Base-by-base conservation (phyloP, 805 yeast species). In the Metschnikowia kunwiensis region DNA sequence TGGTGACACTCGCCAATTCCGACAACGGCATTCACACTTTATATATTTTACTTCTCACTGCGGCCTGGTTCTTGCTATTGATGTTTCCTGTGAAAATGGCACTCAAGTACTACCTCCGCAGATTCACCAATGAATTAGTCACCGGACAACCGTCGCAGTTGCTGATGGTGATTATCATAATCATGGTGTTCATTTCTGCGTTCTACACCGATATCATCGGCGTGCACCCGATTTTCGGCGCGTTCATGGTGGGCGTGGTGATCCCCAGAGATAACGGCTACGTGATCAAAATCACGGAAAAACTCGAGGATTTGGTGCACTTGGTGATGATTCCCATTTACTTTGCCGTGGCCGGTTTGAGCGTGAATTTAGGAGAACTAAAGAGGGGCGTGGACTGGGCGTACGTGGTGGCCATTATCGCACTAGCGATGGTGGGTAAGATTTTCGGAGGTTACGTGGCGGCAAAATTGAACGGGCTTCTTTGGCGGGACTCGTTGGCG, bases 191-290 rank as follows among this genome's bases (percentile, higher is more conserved):
- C 42, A 56, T 73, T 4, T 81, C 89, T 4, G 77, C 93, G 1
- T 85, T 84, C 58, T 82, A 77, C 55, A 85, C 94, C 2, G 89
- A 83, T 55, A 82, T 85, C 39, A 81, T 85, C 44, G 95, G 94
- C 5, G 91, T 83, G 8, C 94, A 85, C 58, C 84, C 93, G 0
- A 85, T 85, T 48, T 85, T 85, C 59, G 95, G 94, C 27, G 93
- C 91, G 0, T 86, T 85, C 51, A 70, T 85, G 60, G 77, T 79
- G 9, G 95, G 95, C 4, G 64, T 81, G 21, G 75, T 85, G 34
- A 74, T 84, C 5, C 94, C 94, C 7, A 68, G 91, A 49, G 88
- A 84, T 32, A 77, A 80, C 49, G 82, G 82, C 12, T 82, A 80
- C 54, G 87, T 80, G 12, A 72, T 82, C 25, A 74, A 72, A 26